Conservation (phyloP, 2,329 filamentous ascomycete species). For the Beauveria australis region DNA sequence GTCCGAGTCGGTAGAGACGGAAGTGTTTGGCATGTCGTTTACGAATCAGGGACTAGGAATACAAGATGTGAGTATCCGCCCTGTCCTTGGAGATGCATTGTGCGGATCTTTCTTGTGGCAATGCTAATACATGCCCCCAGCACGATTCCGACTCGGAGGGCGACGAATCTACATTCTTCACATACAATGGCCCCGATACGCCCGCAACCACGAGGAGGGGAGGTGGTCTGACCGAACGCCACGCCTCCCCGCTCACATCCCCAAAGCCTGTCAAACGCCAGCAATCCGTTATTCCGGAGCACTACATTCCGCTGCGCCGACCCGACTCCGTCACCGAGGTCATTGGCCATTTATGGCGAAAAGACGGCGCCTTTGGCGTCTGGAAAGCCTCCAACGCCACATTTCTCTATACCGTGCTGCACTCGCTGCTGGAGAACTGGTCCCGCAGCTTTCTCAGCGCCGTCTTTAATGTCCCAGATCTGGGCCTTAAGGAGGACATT, state of each 20-base stretch:
- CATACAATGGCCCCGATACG: constrained; percentile 51
- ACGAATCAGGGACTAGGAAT: constrained; percentile 27
- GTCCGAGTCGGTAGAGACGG: constrained; percentile 16
- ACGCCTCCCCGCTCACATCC: constrained; percentile 21
- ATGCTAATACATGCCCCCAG: constrained; percentile 12
- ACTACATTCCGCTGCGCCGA: constrained; percentile 64
- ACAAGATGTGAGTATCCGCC: constrained; percentile 23
- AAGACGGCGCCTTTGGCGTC: constrained; percentile 81
- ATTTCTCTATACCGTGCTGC: constrained; percentile 81
- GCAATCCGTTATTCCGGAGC: constrained; percentile 29
- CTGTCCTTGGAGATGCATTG: neutral
- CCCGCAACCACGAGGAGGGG: constrained; percentile 36
- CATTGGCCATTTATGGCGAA: constrained; percentile 79
- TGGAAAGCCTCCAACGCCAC: constrained; percentile 93
- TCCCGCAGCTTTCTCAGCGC: constrained; percentile 84
- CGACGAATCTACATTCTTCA: constrained; percentile 81
- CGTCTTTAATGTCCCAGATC: constrained; percentile 80
- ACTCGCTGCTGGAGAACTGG: constrained; percentile 86
- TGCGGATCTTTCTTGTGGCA: neutral
- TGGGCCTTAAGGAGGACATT: constrained; percentile 65
- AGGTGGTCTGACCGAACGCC: constrained; percentile 23
- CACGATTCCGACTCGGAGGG: constrained; percentile 59
- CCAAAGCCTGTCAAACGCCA: constrained; percentile 20
- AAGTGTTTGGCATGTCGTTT: constrained; percentile 20
- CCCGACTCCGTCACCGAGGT: constrained; percentile 80